Evolutionary conservation across 2,329 filamentous ascomycete genomes (phyloP), one percentile per base, ranked within the genome.

Genomic region (Claviceps pazoutovae): DNA sequence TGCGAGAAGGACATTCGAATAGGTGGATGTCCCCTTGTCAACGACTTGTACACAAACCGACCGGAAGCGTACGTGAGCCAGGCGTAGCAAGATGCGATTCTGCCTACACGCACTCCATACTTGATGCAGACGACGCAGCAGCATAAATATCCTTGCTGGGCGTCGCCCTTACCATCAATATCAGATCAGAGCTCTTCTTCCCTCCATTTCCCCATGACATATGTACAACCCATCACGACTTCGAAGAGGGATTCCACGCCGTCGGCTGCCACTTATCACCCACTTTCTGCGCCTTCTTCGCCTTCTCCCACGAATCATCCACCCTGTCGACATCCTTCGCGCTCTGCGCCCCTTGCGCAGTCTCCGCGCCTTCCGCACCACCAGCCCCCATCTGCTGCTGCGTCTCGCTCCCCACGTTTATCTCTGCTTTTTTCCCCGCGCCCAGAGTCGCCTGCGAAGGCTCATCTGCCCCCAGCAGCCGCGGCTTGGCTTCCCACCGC

Each of bases 261-360:
- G 77, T 62, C 0, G 84, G 84, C 64, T 85, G 80, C 81, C 82
- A 86, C n/a, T 67, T 71, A 62, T 86, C 81, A 51, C 81, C 73
- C 0, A 80, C 78, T 0, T 72, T 74, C 19, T 60, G 59, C 1
- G 64, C 57, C 23, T 30, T 45, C 39, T 54, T 70, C 1, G 74
- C 71, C 56, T 71, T 73, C 34, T 75, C 75, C 81, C 82, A 85
- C 2, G 82, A 81, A 60, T 83, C 73, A 1, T 67, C 58, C 34
- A 39, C 19, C 16, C 9, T 7, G 3, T 55, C 55, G 1, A 59
- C 57, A 16, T 59, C 53, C 34, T 53, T 50, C 38, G 53, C 46
- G 16, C 54, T 51, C 11, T 51, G 26, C 21, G 26, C 23, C 21
- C 36, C 21, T 44, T 23, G 39, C 34, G 43, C 19, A 17, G 8